Percentiles rank a stretch among this genome's conserved stretches.
Evolutionary conservation across 2,329 filamentous ascomycete genomes (phyloP).

Genomic region (Graphiopsis chlorocephala): DNA sequence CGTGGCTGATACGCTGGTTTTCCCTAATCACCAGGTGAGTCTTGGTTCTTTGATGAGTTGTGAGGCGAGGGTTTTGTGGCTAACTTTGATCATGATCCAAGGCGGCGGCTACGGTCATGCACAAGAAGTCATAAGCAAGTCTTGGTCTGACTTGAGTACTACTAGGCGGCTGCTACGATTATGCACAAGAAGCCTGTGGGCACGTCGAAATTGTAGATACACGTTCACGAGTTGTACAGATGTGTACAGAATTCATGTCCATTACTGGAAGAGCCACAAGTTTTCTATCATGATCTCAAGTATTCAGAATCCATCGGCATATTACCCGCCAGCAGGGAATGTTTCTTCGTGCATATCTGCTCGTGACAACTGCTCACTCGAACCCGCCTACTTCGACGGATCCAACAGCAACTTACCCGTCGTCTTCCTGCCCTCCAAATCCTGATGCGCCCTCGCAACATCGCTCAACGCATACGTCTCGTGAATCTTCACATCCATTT

Average conservation of each 20-base stretch:
- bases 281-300: too few relatives aligned
- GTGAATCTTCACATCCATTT: conserved; percentile 71
- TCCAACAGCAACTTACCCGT: conserved; percentile 79
- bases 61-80: conserved; percentile 5
- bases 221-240: background rate
- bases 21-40: conserved; percentile 82
- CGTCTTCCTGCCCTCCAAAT: conserved; percentile 78
- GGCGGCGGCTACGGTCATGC: conserved; percentile 47
- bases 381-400: conserved; percentile 39
- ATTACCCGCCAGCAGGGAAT: background rate
- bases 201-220: conserved; percentile 21
- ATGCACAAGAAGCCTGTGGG: conserved; percentile 22
- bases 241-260: background rate
- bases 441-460: conserved; percentile 67
- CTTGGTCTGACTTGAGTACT: conserved; percentile 16
- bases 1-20: conserved; percentile 81
- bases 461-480: conserved; percentile 74
- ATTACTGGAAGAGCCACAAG: background rate
- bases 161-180: conserved; percentile 20
- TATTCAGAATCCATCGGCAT: too few relatives aligned
- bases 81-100: conserved; percentile 21
- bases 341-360: background rate
- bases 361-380: background rate
- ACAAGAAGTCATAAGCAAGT: conserved; percentile 36
- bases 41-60: background rate